These are phyloP conservation scores for Penicillium corylophilum DNA, from an alignment of 2,329 filamentous ascomycete species.

Conservation along the genomic window DNA sequence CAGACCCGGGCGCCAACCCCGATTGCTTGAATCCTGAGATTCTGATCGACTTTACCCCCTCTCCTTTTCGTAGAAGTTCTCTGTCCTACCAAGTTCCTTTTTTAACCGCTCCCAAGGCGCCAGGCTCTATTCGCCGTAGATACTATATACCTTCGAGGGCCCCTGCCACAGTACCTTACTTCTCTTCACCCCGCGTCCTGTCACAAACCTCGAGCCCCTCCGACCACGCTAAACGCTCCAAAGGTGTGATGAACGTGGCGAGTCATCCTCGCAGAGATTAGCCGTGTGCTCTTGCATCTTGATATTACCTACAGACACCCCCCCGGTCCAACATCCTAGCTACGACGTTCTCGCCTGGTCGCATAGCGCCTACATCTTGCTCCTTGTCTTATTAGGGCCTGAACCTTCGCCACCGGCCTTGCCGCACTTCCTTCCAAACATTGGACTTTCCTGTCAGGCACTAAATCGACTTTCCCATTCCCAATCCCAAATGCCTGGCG, in stretches of 20 bases:
- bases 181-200: slow-evolving; percentile 17
- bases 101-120: slow-evolving; percentile 13
- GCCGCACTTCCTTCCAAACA: slow-evolving; percentile 1
- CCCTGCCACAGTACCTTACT: slow-evolving; percentile 4
- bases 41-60: slow-evolving; percentile 27
- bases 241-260: slow-evolving; percentile 25
- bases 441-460: slow-evolving; percentile 8
- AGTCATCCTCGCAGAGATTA: slow-evolving; percentile 7
- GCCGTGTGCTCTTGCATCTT: slow-evolving; percentile 10
- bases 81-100: slow-evolving; percentile 26
- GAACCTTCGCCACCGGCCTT: slow-evolving; percentile 14
- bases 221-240: slow-evolving; percentile 19
- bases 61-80: slow-evolving; percentile 9
- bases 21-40: slow-evolving; percentile 33
- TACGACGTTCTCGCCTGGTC: slow-evolving; percentile 10
- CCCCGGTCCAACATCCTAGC: background rate
- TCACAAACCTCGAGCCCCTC: slow-evolving; percentile 24
- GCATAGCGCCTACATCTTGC: slow-evolving; percentile 13
- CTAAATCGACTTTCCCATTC: slow-evolving; percentile 13
- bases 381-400: slow-evolving; percentile 16
- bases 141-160: slow-evolving; percentile 14
- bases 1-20: slow-evolving; percentile 27
- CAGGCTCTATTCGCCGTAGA: slow-evolving; percentile 19
- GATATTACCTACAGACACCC: slow-evolving; percentile 2
- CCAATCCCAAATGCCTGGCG: slow-evolving; percentile 20